Base-by-base conservation (phyloP, 805 yeast species). In the Hanseniaspora thailandica region DNA sequence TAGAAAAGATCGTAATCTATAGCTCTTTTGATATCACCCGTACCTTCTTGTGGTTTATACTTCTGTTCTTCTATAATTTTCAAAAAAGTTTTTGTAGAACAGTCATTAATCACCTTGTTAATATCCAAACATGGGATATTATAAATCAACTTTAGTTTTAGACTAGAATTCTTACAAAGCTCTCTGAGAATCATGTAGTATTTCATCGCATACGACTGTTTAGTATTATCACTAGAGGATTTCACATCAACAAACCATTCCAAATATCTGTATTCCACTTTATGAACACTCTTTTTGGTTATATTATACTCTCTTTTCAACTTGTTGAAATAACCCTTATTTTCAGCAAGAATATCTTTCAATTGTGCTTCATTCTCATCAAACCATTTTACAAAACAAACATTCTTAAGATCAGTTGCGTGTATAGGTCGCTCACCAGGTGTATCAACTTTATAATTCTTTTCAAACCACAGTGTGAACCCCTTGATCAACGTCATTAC, bases 361-460 rank as follows among this genome's bases (percentile, higher is more conserved):
- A 33, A 12, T 8, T 35, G 9, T 20, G 7, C 17, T 26, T 30
- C 31, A 20, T 39, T 34, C 28, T 34, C 36, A 9, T 23, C 33
- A 22, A 34, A 41, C 40, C 47, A 47, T n/a, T 28, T 5, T n/a
- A 17, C 25, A 19, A 47, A 44, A 19, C 28, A 15, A 1, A 55
- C 19, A 19, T 58, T 41, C 41, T 55, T 50, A 30, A 57, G 47
- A 9, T 59, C 25, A 17, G 62, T 54, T 8, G 53, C 34, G 19
- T 55, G 54, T 26, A 60, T 59, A 39, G 63, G 67, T 17, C 67
- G 52, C 28, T 62, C 61, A 13, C 66, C 66, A 45, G 60, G 61
- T 19, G 58, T 55, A 53, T 63, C 62, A 10, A 62, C 57, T 44
- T 60, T 55, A 40, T 59, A 64, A 48, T 61, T 50, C 1, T 59